Base-by-base conservation (phyloP, 176 grass and related monocot species). In the Triticum monococcum region DNA sequence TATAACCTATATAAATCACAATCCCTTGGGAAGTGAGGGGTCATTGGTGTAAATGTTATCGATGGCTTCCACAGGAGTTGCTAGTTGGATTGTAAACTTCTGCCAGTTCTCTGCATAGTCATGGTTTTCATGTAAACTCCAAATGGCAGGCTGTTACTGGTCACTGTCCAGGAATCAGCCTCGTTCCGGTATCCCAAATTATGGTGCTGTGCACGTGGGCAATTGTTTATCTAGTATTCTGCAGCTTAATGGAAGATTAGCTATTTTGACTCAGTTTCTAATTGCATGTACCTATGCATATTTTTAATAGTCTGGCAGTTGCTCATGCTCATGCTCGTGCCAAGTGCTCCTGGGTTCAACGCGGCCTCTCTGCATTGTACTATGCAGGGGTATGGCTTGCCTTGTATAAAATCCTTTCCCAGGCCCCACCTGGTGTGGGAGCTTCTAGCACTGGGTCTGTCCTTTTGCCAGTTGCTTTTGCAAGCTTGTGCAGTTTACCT, bases 401-500 rank as follows among this genome's bases (percentile, higher is more conserved):
- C 50, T 54, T 16, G 50, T 54, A 54, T 54, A 54, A 54, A 54
- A 54, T 54, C 5, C 50, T 54, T 54, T 16, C 50, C 50, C 50
- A 18, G 50, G 6, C 5, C 50, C 50, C 50, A 54, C 50, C 16
- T 18, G 50, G 50, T 7, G 50, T 18, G 50, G 50, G 50, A 54
- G 50, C 50, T 54, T 54, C 2, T 54, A 54, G 50, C 50, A 54
- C 50, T 54, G 16, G 16, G 50, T 18, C 50, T 54, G 50, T 54
- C 50, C 50, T 54, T 54, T 12, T 54, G n/a, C 38, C 68, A 25
- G 41, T 40, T 57, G 38, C 32, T 79, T 82, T 28, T 60, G 20
- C 75, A 31, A 24, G 67, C 59, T 41, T 41, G 6, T 87, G 65
- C 56, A 38, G 11, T 22, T 25, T 88, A 83, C 20, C 80, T 90